These are phyloP conservation scores for Lignosus rhinocerotis DNA, from an alignment of 1,284 basidiomycete genomes.

Conservation along the genomic window DNA sequence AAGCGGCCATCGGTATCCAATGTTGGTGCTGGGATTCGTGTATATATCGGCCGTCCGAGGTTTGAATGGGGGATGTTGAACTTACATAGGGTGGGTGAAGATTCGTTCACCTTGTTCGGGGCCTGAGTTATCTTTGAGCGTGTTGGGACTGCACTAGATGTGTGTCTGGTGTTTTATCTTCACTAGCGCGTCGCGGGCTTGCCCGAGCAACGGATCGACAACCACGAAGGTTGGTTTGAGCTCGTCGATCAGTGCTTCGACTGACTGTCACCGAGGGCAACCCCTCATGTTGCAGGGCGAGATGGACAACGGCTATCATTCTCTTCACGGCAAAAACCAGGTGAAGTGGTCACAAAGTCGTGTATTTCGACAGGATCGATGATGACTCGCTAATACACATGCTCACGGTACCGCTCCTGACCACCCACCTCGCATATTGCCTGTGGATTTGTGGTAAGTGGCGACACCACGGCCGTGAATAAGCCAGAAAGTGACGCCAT, in stretches of 20 bases:
- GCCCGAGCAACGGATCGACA: neutral
- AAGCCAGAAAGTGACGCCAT: neutral
- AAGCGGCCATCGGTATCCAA: neutral
- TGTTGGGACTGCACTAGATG: neutral
- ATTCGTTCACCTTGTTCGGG: neutral
- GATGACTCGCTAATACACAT: neutral
- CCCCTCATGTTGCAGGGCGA: no score
- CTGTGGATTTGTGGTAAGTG: neutral
- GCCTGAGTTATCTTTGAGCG: neutral
- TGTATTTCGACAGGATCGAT: neutral
- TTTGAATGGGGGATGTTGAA: neutral
- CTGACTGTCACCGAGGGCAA: no score
- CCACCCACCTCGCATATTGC: neutral
- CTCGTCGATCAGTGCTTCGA: neutral
- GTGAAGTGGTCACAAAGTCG: neutral
- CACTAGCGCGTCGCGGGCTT: neutral
- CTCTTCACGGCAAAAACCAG: neutral
- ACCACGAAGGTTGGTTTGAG: neutral
- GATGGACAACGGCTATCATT: neutral
- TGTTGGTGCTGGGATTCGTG: neutral
- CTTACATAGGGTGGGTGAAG: neutral
- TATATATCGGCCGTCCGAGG: neutral
- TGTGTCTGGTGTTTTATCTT: neutral
- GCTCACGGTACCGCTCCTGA: no score
- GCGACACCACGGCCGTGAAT: neutral